Evolutionary conservation across 2,329 filamentous ascomycete species (phyloP).

Genomic region (Lachnellula willkommii): DNA sequence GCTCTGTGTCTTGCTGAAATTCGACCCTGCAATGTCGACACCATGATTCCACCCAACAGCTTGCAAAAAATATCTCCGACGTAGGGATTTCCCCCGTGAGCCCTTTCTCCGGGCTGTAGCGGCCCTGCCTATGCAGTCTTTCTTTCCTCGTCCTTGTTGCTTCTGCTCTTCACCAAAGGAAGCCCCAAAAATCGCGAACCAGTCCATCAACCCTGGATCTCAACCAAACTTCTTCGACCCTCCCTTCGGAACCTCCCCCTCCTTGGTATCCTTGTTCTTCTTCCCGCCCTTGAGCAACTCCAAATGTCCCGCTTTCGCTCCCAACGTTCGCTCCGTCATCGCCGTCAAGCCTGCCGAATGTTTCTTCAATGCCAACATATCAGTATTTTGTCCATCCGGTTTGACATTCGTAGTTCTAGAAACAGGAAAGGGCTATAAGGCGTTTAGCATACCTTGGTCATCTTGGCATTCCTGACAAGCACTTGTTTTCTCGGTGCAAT

Average conservation of each 20-base stretch:
- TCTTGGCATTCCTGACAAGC: slow-evolving; percentile 54
- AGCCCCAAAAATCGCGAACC: background rate
- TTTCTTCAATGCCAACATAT: slow-evolving; percentile 40
- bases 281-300: slow-evolving; percentile 63
- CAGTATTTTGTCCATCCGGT: background rate
- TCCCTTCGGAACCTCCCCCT: slow-evolving; percentile 33
- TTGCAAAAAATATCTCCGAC: too few species aligned
- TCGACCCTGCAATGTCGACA: background rate
- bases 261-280: slow-evolving; percentile 46
- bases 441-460: slow-evolving; percentile 49
- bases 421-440: background rate
- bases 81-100: too few species aligned
- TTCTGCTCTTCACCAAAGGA: background rate
- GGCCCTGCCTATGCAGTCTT: background rate
- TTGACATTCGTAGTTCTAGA: background rate
- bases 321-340: slow-evolving; percentile 62
- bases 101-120: too few species aligned
- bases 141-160: background rate
- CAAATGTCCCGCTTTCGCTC: slow-evolving; percentile 63
- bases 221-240: slow-evolving; percentile 35
- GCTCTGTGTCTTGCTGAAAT: background rate
- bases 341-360: slow-evolving; percentile 55
- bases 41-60: background rate
- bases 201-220: slow-evolving; percentile 4
- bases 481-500: slow-evolving; percentile 63